phyloP scores from a whole-genome alignment of 306 rosid genomes.

The Trichosanthes cucumerina region DNA sequence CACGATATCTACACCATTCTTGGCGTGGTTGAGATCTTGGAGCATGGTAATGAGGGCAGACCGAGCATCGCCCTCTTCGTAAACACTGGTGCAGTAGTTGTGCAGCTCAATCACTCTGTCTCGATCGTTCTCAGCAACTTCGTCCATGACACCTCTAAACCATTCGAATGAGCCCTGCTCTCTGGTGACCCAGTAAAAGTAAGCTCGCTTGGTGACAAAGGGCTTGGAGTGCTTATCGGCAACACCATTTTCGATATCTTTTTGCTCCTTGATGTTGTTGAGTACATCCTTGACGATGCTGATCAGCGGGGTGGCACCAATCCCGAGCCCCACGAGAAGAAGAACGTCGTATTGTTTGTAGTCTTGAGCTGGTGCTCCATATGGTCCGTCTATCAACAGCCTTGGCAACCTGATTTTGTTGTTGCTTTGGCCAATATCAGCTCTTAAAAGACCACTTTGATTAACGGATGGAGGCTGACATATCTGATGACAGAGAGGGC shows the following conservation, averaged over 20 bases:
- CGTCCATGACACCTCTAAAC: constrained; percentile 85
- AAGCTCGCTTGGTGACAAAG: constrained; percentile 63
- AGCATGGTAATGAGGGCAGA: constrained; percentile 87
- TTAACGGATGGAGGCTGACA: constrained; percentile 60
- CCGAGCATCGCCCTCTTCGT: constrained; percentile 86
- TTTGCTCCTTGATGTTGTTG: constrained; percentile 55
- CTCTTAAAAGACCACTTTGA: constrained; percentile 72
- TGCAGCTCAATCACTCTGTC: constrained; percentile 64
- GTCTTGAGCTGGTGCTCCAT: constrained; percentile 94
- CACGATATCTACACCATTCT: constrained; percentile 65
- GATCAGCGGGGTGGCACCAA: constrained; percentile 76
- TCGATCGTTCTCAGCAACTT: constrained; percentile 55
- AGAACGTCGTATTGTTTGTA: constrained; percentile 75
- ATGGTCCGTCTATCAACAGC: constrained; percentile 67
- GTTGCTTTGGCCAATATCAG: constrained; percentile 45
- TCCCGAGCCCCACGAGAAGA: constrained; percentile 77
- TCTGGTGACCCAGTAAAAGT: constrained; percentile 88
- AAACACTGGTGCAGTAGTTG: constrained; percentile 79
- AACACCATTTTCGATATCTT: constrained; percentile 42
- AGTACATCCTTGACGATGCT: constrained; percentile 79
- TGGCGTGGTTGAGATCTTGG: constrained; percentile 70
- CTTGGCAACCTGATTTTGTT: constrained; percentile 66
- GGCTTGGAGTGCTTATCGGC: constrained; percentile 30
- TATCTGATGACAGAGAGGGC: constrained; percentile 25
- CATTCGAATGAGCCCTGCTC: constrained; percentile 92